Evolutionary conservation across 1,139 yeast species (phyloP), one percentile per base, ranked within the genome.

Genomic region (Taiozyma sp.): DNA sequence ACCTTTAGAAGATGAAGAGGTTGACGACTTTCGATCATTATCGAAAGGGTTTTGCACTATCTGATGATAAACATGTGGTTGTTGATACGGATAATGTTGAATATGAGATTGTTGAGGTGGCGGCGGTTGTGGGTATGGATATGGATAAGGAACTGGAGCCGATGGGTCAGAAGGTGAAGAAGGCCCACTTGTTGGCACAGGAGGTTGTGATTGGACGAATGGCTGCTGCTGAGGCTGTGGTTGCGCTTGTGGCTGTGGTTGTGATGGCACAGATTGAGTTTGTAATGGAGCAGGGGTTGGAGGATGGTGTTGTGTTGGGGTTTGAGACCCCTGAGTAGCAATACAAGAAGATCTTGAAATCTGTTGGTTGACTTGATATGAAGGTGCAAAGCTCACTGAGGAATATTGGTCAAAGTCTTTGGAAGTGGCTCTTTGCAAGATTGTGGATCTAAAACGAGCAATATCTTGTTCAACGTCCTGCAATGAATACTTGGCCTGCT

Each of bases 21-120:
- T 46, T 16, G 68, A 59, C 4, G 66, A 58, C 44, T 56, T 63
- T 30, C 65, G 54, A 43, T 65, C 67, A 19, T 57, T 56, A 27
- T 47, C 55, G 51, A 64, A 65, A 5, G 69, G 70, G 47, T 65
- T 66, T 48, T 58, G 56, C 28, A 60, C 51, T 32, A 54, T 45
- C 36, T 59, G 65, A 10, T 56, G 63, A 12, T 53, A 57, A 7
- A 45, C 49, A n/a, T 52, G 57, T 44, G 45, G 46, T 43, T 51
- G 54, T 41, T 51, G 51, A 22, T 49, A 51, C 16, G 51, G 53
- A 14, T 54, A 57, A 34, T 51, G 54, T 36, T 55, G 54, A 13
- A 48, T 27, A 40, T 53, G 54, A 27, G 49, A 48, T 34, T 53
- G 56, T 10, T 58, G 59, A 34, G 52, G 52, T 32, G 55, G 54